Percentiles rank a stretch among this genome's conserved stretches.
These are phyloP conservation scores for Camillea tinctor DNA, from an alignment of 2,329 filamentous ascomycete species.

Conservation along the genomic window DNA sequence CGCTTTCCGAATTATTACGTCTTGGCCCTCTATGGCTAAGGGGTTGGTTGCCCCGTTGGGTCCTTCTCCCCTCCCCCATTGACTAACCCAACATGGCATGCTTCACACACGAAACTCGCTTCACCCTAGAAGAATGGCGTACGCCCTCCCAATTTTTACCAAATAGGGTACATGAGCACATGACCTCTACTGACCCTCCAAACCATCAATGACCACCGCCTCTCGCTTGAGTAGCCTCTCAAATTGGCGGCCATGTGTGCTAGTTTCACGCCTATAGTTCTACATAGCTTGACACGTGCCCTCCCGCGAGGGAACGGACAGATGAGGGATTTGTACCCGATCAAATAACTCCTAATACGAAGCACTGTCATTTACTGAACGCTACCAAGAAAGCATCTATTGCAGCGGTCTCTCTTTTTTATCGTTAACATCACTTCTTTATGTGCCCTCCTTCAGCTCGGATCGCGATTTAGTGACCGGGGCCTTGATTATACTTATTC, in stretches of 20 bases:
- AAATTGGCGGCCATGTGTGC: neutral
- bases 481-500: neutral
- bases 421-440: neutral
- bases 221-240: neutral
- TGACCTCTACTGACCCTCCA: neutral
- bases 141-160: neutral
- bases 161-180: neutral
- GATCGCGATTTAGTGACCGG: neutral
- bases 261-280: neutral
- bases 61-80: neutral
- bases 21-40: neutral
- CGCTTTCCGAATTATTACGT: neutral
- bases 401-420: neutral
- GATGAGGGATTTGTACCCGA: neutral
- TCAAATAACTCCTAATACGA: neutral
- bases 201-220: neutral
- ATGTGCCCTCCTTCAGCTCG: too few relatives aligned
- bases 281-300: neutral
- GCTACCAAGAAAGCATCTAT: neutral
- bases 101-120: neutral
- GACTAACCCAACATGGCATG: neutral
- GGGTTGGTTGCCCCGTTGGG: neutral
- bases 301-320: neutral
- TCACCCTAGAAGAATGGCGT: neutral
- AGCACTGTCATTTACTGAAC: neutral